These are phyloP conservation scores for Aspergillus bombycis DNA, from an alignment of 2,329 filamentous ascomycete species.

Conservation along the genomic window DNA sequence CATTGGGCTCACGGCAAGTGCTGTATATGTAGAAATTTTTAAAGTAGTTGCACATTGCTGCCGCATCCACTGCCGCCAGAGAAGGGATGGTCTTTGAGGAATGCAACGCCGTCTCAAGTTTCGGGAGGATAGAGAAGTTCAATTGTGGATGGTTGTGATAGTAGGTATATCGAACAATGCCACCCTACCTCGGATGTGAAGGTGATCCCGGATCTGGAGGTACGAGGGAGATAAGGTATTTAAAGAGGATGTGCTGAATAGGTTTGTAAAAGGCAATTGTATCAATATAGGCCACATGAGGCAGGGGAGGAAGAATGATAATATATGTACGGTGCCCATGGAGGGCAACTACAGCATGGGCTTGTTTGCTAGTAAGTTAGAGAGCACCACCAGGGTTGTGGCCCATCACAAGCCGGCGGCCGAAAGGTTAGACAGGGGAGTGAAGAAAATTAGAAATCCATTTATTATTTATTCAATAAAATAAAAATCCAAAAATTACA, in stretches of 20 bases:
- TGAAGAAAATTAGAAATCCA: not conserved
- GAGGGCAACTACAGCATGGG: constrained; percentile 20
- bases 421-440: constrained; percentile 24
- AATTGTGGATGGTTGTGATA: not conserved
- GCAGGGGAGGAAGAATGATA: constrained; percentile 9
- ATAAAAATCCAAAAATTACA: not conserved
- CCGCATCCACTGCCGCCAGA: constrained; percentile 14
- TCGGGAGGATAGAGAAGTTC: not conserved
- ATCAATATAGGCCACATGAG: not conserved
- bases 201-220: not conserved
- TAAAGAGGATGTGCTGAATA: not conserved
- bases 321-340: constrained; percentile 21
- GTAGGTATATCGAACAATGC: not conserved
- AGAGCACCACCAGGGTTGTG: constrained; percentile 20
- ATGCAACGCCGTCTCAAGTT: not conserved
- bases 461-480: not conserved
- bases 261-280: not conserved
- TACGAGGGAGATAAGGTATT: not conserved
- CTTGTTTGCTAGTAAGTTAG: constrained; percentile 18
- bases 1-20: constrained; percentile 67
- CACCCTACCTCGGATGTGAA: not conserved
- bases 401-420: constrained; percentile 29
- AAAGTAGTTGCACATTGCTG: constrained; percentile 63
- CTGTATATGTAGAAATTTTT: constrained; percentile 80
- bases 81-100: not conserved